Conservation (phyloP, 805 yeast species). For the Candida vaughaniae region DNA sequence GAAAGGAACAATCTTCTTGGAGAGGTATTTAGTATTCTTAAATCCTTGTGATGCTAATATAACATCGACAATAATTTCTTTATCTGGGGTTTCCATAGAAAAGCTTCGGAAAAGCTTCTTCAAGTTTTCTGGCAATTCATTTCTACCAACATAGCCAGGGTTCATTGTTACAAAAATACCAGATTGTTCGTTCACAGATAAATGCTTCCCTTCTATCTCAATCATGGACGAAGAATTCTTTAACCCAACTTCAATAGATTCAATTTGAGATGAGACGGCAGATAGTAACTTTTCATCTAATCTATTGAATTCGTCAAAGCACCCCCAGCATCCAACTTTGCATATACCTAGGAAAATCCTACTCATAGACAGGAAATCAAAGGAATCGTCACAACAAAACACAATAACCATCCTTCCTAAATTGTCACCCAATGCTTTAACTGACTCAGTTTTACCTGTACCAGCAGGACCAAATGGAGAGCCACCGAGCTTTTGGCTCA, state of each 20-base stretch:
- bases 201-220: slow-evolving; percentile 42
- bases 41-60: slow-evolving; percentile 77
- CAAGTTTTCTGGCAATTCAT: slow-evolving; percentile 80
- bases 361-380: slow-evolving; percentile 77
- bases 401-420: slow-evolving; percentile 82
- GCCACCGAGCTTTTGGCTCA: slow-evolving; percentile 77
- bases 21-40: slow-evolving; percentile 38
- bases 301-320: slow-evolving; percentile 94
- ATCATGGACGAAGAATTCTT: slow-evolving; percentile 22
- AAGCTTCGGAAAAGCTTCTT: slow-evolving; percentile 75
- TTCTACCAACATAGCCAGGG: slow-evolving; percentile 84
- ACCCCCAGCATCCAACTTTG: slow-evolving; percentile 88
- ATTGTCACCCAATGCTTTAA: slow-evolving; percentile 78
- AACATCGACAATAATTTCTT: slow-evolving; percentile 63
- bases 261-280: slow-evolving; percentile 81
- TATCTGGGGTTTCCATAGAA: slow-evolving; percentile 73
- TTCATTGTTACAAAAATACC: slow-evolving; percentile 91
- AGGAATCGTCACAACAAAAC: slow-evolving; percentile 88
- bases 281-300: slow-evolving; percentile 69
- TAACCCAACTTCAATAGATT: slow-evolving; percentile 61
- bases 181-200: slow-evolving; percentile 45
- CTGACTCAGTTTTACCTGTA: slow-evolving; percentile 91
- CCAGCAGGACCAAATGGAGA: slow-evolving; percentile 97
- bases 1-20: slow-evolving; percentile 53
- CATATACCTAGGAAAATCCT: slow-evolving; percentile 77